These are phyloP conservation scores for Erythrophleum fordii DNA, from an alignment of 306 rosid species.

Conservation along the genomic window DNA sequence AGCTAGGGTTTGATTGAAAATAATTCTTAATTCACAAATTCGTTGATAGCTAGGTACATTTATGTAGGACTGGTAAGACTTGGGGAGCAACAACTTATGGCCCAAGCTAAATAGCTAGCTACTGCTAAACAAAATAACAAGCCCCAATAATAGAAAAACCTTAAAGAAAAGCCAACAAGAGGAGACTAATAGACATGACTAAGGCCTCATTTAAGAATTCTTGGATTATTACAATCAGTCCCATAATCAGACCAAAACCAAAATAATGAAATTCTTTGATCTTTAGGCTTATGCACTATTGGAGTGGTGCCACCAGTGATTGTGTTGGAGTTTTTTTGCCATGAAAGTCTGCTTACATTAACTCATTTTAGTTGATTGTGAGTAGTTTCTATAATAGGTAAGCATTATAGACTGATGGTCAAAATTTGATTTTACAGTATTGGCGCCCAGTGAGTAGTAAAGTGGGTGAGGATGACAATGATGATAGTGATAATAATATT, in stretches of 20 bases:
- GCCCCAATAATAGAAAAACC: not conserved
- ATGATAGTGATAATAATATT: slow-evolving; percentile 37
- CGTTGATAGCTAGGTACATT: not conserved
- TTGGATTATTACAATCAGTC: not conserved
- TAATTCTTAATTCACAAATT: not conserved
- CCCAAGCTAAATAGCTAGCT: too few relatives aligned
- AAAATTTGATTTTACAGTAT: slow-evolving; percentile 61
- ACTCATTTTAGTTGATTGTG: slow-evolving; percentile 24
- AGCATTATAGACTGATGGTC: slow-evolving; percentile 31
- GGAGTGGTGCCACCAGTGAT: not conserved
- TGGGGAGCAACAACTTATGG: too few relatives aligned
- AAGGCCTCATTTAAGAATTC: not conserved
- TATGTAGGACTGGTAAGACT: not conserved
- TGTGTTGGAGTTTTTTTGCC: not conserved
- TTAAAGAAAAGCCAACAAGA: not conserved
- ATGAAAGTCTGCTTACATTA: not conserved
- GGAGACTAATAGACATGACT: not conserved
- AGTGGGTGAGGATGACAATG: slow-evolving; percentile 36
- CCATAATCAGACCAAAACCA: not conserved
- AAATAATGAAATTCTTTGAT: not conserved
- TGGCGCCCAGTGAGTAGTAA: slow-evolving; percentile 66
- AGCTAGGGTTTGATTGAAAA: not conserved
- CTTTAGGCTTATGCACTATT: not conserved
- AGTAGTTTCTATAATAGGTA: slow-evolving; percentile 22
- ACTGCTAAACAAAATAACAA: too few relatives aligned